phyloP scores from a whole-genome alignment of 306 rosid species.

The Alnus glutinosa region DNA sequence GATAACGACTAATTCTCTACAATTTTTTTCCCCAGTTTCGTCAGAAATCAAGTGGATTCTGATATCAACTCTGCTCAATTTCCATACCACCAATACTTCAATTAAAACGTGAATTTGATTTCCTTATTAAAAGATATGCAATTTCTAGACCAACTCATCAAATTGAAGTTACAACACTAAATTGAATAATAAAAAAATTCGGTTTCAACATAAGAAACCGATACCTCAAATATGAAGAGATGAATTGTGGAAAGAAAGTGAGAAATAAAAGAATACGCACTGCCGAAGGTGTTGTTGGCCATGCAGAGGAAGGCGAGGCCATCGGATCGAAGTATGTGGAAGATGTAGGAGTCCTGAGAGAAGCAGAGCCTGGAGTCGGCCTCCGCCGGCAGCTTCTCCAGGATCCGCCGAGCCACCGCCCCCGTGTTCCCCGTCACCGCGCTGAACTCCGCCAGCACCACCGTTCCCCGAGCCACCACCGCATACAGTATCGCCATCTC shows the following conservation, averaged over 20 bases:
- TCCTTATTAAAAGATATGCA: neutral
- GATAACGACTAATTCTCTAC: neutral
- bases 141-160: neutral
- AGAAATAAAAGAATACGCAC: conserved; percentile 44
- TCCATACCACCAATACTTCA: neutral
- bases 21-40: neutral
- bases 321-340: conserved; percentile 85
- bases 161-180: neutral
- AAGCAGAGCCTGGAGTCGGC: conserved; percentile 90
- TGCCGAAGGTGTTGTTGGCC: conserved; percentile 96
- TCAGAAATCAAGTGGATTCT: neutral
- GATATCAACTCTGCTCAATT: neutral
- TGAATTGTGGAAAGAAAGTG: neutral
- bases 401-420: conserved; percentile 86
- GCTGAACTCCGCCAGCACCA: conserved; percentile 91
- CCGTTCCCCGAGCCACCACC: conserved; percentile 87
- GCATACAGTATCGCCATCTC: conserved; percentile 95
- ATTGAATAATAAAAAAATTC: neutral
- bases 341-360: conserved; percentile 93
- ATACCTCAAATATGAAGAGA: neutral
- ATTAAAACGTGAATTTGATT: neutral
- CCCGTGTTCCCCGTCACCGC: conserved; percentile 94
- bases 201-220: neutral
- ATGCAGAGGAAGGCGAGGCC: conserved; percentile 82
- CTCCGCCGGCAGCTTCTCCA: conserved; percentile 90